These are phyloP conservation scores for Entoloma clypeatum DNA, from an alignment of 1,284 basidiomycete species.

Conservation along the genomic window DNA sequence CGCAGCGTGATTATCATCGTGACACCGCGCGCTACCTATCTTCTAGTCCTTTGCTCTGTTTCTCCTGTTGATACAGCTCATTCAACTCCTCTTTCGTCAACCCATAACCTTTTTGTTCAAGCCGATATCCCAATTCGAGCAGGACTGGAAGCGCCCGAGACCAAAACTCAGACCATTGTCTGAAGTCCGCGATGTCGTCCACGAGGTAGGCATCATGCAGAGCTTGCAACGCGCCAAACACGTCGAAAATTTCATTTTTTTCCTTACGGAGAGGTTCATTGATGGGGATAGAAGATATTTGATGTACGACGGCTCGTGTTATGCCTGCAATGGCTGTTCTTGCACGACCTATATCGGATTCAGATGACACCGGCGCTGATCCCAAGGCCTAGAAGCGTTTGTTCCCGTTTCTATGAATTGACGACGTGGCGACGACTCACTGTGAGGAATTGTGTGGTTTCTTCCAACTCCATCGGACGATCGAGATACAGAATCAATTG, in stretches of 20 bases:
- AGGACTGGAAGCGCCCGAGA: conserved; percentile 20
- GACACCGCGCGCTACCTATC: too few relatives aligned
- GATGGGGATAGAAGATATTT: conserved; percentile 22
- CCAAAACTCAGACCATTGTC: conserved; percentile 25
- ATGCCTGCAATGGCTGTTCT: conserved; percentile 20
- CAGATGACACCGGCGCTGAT: conserved; percentile 20
- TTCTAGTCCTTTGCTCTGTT: too few relatives aligned
- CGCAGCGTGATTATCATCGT: too few relatives aligned
- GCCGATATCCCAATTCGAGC: conserved; percentile 17
- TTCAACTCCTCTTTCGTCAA: conserved; percentile 14
- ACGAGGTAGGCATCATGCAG: conserved; percentile 23
- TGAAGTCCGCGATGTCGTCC: conserved; percentile 12
- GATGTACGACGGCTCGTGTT: conserved; percentile 18
- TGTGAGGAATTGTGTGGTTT: conserved; percentile 20
- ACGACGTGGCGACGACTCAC: conserved; percentile 12
- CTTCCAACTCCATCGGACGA: conserved; percentile 16
- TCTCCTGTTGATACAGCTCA: conserved; percentile 1
- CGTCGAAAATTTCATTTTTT: conserved; percentile 23
- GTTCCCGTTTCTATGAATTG: background rate
- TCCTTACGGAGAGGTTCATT: conserved; percentile 19
- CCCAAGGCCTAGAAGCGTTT: conserved; percentile 20
- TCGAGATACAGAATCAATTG: conserved; percentile 26
- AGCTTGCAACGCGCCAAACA: conserved; percentile 23
- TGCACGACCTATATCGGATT: conserved; percentile 28
- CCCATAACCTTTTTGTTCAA: conserved; percentile 25